Evolutionary conservation across 805 yeast genomes (phyloP).

Genomic region (Pichia deserticola): DNA sequence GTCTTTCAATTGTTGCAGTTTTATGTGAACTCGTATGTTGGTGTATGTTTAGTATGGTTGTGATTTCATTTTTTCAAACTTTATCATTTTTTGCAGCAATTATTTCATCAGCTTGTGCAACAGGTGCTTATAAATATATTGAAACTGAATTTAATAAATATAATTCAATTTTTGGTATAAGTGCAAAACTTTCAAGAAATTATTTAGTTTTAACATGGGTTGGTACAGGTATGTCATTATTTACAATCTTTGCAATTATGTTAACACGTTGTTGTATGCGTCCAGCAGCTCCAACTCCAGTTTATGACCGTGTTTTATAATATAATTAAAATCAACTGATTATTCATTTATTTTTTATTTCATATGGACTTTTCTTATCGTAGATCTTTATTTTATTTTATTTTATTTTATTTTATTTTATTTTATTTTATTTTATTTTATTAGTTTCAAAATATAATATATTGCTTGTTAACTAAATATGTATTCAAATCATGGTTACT

Average conservation of each 20-base stretch:
- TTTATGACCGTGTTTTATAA: constrained; percentile 4
- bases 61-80: constrained; percentile 25
- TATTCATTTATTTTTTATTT: neutral
- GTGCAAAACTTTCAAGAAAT: constrained; percentile 33
- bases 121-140: constrained; percentile 52
- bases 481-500: too few species aligned
- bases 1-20: constrained; percentile 33
- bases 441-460: too few species aligned
- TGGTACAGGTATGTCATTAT: constrained; percentile 15
- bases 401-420: too few species aligned
- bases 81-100: constrained; percentile 13
- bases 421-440: too few species aligned
- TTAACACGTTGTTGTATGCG: constrained; percentile 9
- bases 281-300: constrained; percentile 2
- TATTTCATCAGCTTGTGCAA: constrained; percentile 28
- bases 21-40: constrained; percentile 36
- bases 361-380: too few species aligned
- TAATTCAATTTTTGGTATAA: constrained; percentile 43
- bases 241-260: constrained; percentile 13
- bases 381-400: too few species aligned
- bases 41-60: constrained; percentile 4
- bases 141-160: constrained; percentile 44
- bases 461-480: too few species aligned
- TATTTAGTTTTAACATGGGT: constrained; percentile 23
- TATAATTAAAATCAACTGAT: neutral